phyloP scores from a whole-genome alignment of 371 early-diverging fungal genomes.

The Mucor circinelloides region DNA sequence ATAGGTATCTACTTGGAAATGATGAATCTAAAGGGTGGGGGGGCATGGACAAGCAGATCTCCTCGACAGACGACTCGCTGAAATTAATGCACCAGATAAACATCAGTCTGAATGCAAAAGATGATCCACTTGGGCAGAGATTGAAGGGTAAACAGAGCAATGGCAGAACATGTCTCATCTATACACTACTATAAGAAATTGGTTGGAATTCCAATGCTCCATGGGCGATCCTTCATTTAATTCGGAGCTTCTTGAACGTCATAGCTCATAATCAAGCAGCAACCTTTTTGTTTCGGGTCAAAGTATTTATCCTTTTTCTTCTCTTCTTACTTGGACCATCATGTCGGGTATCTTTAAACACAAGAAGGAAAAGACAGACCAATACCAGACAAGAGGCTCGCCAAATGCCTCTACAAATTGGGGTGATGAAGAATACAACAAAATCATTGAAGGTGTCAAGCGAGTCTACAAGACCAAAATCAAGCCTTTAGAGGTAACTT shows the following conservation, averaged over 20 bases:
- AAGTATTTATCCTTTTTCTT: background rate
- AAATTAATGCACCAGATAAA: too few species aligned
- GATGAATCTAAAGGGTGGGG: too few species aligned
- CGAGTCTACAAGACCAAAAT: constrained; percentile 75
- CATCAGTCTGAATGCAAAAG: too few species aligned
- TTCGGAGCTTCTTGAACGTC: background rate
- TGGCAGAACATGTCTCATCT: too few species aligned
- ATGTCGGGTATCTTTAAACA: background rate
- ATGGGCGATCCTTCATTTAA: background rate
- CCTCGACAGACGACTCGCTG: too few species aligned
- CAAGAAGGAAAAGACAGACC: background rate
- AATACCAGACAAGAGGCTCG: background rate
- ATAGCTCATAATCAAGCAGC: background rate
- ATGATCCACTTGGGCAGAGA: too few species aligned
- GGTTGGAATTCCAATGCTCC: background rate
- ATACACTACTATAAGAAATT: background rate
- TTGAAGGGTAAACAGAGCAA: too few species aligned
- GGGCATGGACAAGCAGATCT: too few species aligned
- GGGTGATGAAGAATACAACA: constrained; percentile 55
- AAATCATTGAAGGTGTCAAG: constrained; percentile 65
- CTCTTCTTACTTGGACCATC: too few species aligned
- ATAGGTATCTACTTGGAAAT: too few species aligned
- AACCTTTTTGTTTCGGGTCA: background rate
- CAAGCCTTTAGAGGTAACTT: constrained; percentile 71
- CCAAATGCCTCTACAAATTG: constrained; percentile 5